These are phyloP conservation scores for Odonthalia washingtoniensis DNA, from an alignment of 31 red algal genomes.

Conservation along the genomic window DNA sequence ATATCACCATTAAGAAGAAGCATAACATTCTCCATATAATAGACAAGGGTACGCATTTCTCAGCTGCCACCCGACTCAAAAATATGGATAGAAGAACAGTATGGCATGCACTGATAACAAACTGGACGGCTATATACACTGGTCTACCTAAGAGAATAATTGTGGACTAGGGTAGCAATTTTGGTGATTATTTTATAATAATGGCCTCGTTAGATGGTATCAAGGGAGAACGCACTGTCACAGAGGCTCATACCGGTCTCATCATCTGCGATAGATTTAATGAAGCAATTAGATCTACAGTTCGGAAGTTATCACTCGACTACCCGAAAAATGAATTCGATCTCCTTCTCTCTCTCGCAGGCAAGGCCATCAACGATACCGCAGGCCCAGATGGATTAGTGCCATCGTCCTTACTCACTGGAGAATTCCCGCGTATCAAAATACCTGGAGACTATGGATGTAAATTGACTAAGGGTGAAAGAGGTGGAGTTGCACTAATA, in stretches of 20 bases:
- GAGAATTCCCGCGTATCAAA: slow-evolving; percentile 19
- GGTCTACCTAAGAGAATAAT: slow-evolving; percentile 52
- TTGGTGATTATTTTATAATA: slow-evolving; percentile 6
- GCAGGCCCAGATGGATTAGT: slow-evolving; percentile 41
- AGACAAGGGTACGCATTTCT: too few species aligned
- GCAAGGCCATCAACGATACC: slow-evolving; percentile 36
- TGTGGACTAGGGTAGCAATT: slow-evolving; percentile 37
- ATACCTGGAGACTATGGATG: not conserved
- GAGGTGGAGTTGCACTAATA: too few species aligned
- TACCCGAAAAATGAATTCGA: too few species aligned
- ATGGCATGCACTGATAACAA: too few species aligned
- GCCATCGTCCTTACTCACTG: slow-evolving; percentile 7
- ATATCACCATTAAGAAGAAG: too few species aligned
- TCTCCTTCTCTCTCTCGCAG: not conserved
- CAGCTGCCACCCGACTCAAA: too few species aligned
- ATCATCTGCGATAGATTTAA: slow-evolving; percentile 31
- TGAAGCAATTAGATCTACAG: slow-evolving; percentile 22
- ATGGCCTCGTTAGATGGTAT: slow-evolving; percentile 4
- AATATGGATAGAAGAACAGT: too few species aligned
- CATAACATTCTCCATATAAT: too few species aligned
- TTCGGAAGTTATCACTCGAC: not conserved
- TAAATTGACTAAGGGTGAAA: not conserved
- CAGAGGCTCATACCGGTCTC: slow-evolving; percentile 41
- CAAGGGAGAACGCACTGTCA: slow-evolving; percentile 4
- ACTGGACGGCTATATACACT: slow-evolving; percentile 32